These are phyloP conservation scores for Telopea speciosissima DNA, from an alignment of 177 flowering plant species.

Conservation along the genomic window DNA sequence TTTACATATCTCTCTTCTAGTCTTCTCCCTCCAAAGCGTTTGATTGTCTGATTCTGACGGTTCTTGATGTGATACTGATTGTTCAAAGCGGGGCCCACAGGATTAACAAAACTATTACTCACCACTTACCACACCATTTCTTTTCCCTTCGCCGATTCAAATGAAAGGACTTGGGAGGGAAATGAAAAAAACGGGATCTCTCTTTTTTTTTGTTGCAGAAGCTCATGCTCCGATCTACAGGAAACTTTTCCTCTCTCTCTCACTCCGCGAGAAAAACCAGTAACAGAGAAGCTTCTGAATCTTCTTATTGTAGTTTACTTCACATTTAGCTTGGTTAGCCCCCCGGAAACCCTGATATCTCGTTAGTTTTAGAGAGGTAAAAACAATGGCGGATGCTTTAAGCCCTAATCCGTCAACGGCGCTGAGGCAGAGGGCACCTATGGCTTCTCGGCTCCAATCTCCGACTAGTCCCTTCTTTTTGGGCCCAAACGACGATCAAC, in stretches of 20 bases:
- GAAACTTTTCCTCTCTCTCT: background rate
- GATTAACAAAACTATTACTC: background rate
- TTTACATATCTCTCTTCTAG: no score
- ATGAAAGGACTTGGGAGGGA: constrained; percentile 7
- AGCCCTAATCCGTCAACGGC: constrained; percentile 43
- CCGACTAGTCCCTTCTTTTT: constrained; percentile 65
- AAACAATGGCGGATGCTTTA: constrained; percentile 52
- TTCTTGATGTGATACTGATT: background rate
- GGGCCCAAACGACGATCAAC: constrained; percentile 85
- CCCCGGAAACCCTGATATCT: constrained; percentile 5
- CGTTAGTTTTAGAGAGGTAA: background rate
- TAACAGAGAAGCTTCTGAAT: background rate
- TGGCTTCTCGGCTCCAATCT: constrained; percentile 46
- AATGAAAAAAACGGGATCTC: background rate
- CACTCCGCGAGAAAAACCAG: background rate
- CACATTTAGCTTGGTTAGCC: background rate
- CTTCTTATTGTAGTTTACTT: no score
- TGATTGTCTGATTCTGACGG: no score
- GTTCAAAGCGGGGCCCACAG: background rate
- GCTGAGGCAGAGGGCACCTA: constrained; percentile 38
- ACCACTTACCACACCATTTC: background rate
- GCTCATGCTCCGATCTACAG: background rate
- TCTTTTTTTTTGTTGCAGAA: background rate
- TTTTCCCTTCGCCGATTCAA: constrained; percentile 7
- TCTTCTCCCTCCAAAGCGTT: no score